These are phyloP conservation scores for Dactylonectria estremocensis DNA, from an alignment of 2,329 filamentous ascomycete genomes.

Conservation along the genomic window DNA sequence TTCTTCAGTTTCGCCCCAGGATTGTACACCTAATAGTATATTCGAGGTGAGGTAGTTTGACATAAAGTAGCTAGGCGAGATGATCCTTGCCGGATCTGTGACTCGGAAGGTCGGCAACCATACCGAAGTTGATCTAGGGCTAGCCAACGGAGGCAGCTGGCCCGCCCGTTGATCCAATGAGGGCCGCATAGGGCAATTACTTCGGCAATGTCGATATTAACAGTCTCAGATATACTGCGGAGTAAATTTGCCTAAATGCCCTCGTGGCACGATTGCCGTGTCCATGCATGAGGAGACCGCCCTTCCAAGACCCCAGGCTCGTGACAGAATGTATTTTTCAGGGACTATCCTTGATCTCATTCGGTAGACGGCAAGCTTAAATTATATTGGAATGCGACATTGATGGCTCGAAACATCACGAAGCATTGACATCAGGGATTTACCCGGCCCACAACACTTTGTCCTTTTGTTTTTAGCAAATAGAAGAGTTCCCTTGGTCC, in stretches of 20 bases:
- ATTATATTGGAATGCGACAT: background rate
- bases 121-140: background rate
- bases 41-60: background rate
- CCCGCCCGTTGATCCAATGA: background rate
- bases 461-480: background rate
- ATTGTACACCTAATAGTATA: background rate
- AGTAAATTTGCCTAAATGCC: constrained; percentile 2
- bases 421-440: background rate
- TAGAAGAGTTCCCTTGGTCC: constrained; percentile 1
- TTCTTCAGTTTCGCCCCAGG: background rate
- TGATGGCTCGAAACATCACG: background rate
- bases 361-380: background rate
- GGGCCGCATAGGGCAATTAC: background rate
- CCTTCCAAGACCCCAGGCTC: background rate
- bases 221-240: background rate
- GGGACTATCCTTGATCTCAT: background rate
- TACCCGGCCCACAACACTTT: background rate
- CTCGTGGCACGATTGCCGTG: background rate
- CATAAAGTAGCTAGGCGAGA: background rate
- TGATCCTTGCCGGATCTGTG: background rate
- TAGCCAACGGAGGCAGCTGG: background rate
- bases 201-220: background rate
- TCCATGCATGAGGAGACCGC: background rate
- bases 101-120: background rate
- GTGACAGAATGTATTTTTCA: background rate